phyloP scores from a whole-genome alignment of 352 stramenopile genomes.

The Blastocystis sp. region DNA sequence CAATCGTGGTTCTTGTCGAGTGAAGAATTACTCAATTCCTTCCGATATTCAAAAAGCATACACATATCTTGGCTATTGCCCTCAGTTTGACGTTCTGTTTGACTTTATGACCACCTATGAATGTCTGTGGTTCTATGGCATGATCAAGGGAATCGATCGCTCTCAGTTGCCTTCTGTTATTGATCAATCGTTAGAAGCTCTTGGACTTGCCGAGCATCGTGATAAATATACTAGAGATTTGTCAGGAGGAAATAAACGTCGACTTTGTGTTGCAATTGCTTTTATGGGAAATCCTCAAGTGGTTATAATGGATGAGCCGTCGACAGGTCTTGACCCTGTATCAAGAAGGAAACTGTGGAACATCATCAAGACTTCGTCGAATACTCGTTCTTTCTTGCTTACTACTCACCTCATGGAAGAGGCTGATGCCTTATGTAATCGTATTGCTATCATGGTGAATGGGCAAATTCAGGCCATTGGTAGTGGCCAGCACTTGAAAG shows the following conservation, averaged over 20 bases:
- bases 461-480: slow-evolving; percentile 73
- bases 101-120: slow-evolving; percentile 86
- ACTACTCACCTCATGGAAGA: slow-evolving; percentile 93
- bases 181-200: neutral
- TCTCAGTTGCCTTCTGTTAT: neutral
- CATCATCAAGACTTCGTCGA: slow-evolving; percentile 71
- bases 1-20: slow-evolving; percentile 68
- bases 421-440: slow-evolving; percentile 84
- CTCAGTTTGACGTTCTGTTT: slow-evolving; percentile 91
- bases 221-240: slow-evolving; percentile 67
- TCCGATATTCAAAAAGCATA: slow-evolving; percentile 71
- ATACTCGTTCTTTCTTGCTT: slow-evolving; percentile 75
- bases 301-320: slow-evolving; percentile 89
- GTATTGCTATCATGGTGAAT: slow-evolving; percentile 85
- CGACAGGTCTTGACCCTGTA: slow-evolving; percentile 87
- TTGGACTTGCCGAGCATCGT: slow-evolving; percentile 19
- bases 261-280: slow-evolving; percentile 85
- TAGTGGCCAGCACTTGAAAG: slow-evolving; percentile 86
- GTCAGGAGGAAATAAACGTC: slow-evolving; percentile 87
- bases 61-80: slow-evolving; percentile 85
- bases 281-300: slow-evolving; percentile 82
- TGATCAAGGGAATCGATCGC: slow-evolving; percentile 79
- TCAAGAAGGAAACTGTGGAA: slow-evolving; percentile 86
- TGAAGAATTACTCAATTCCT: slow-evolving; percentile 76
- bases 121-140: slow-evolving; percentile 86